A percentile compares a stretch with the other conserved stretches of the same genome.
phyloP scores from a whole-genome alignment of 768 basidiomycete species.

The Phanerochaete carnosa region DNA sequence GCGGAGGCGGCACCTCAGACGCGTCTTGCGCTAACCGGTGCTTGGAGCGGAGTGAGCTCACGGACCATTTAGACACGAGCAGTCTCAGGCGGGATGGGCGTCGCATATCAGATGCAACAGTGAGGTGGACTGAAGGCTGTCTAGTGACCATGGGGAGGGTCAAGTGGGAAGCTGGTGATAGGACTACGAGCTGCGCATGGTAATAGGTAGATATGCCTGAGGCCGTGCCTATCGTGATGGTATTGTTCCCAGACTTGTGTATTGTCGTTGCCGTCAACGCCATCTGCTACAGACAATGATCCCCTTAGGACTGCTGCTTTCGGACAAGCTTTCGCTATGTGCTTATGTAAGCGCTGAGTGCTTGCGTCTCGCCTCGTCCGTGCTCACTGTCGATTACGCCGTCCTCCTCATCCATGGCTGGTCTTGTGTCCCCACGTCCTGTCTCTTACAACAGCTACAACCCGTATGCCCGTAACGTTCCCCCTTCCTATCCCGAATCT shows the following conservation, averaged over 20 bases:
- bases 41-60: not conserved
- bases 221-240: slow-evolving; percentile 2
- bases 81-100: not conserved
- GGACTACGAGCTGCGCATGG: not conserved
- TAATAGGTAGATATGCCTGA: not conserved
- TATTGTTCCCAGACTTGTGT: not conserved
- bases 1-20: slow-evolving; percentile 5
- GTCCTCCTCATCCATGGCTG: slow-evolving; percentile 21
- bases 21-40: not conserved
- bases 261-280: slow-evolving; percentile 3
- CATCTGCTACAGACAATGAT: not conserved
- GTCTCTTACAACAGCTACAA: slow-evolving; percentile 54
- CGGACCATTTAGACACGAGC: slow-evolving; percentile 1
- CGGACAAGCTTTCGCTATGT: not conserved
- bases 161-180: not conserved
- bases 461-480: slow-evolving; percentile 52
- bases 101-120: slow-evolving; percentile 6
- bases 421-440: slow-evolving; percentile 30
- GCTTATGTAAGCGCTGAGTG: not conserved
- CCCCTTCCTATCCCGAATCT: slow-evolving; percentile 57
- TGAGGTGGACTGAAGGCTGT: slow-evolving; percentile 3
- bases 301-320: not conserved
- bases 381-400: not conserved
- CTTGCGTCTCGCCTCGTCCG: not conserved
- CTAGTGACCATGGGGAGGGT: slow-evolving; percentile 4